These are phyloP conservation scores for Blepharisma stoltei DNA, from an alignment of 73 alveolate genomes.

Conservation along the genomic window DNA sequence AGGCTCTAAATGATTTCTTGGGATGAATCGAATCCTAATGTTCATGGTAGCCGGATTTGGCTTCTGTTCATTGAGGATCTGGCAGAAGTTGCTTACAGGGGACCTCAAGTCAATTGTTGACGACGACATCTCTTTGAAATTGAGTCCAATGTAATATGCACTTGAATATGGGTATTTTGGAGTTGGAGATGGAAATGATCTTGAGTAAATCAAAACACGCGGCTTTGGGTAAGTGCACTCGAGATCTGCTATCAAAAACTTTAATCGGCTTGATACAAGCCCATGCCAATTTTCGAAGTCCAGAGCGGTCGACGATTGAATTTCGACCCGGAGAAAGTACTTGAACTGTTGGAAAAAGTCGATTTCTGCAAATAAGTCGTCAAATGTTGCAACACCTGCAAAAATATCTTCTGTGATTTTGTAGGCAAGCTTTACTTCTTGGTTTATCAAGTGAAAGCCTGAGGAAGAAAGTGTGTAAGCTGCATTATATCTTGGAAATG, in stretches of 20 bases:
- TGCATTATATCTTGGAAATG: constrained; percentile 88
- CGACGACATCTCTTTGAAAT: not conserved
- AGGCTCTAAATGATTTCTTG: not conserved
- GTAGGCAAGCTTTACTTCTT: constrained; percentile 69
- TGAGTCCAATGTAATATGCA: not conserved
- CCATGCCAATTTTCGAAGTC: constrained; percentile 54
- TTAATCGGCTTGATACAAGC: constrained; percentile 20
- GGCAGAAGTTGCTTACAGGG: constrained; percentile 8
- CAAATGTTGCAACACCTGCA: constrained; percentile 59
- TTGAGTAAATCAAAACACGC: not conserved
- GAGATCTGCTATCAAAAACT: not conserved
- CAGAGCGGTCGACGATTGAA: constrained; percentile 44
- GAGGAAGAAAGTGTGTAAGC: constrained; percentile 69
- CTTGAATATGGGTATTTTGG: not conserved
- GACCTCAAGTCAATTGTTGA: constrained; percentile 10
- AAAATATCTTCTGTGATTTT: constrained; percentile 55
- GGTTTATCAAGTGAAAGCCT: constrained; percentile 63
- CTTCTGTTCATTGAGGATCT: not conserved
- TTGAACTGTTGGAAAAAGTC: constrained; percentile 69
- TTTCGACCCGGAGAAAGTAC: constrained; percentile 72
- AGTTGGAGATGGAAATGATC: not conserved
- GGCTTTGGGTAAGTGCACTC: constrained; percentile 11
- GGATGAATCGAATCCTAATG: not conserved
- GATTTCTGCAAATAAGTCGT: constrained; percentile 66
- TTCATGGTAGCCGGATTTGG: constrained; percentile 1